phyloP scores from a whole-genome alignment of 192 early-diverging fungal genomes.

The Gorgonomyces haynaldii region DNA sequence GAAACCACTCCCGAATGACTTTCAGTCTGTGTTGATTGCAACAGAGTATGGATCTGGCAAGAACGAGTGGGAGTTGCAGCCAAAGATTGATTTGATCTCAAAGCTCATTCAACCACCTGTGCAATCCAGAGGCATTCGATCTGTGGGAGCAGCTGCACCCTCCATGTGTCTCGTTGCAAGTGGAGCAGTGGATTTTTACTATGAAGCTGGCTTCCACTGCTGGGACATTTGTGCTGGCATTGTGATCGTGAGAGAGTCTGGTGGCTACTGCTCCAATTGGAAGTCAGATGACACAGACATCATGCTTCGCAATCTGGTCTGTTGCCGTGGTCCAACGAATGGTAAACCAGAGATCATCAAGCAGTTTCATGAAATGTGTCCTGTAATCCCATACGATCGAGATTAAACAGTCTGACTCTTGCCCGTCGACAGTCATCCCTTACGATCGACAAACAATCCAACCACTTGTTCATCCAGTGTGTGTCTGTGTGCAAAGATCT shows the following conservation, averaged over 20 bases:
- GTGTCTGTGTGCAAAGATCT: no score
- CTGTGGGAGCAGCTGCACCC: conserved; percentile 65
- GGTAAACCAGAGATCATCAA: no score
- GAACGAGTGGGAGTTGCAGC: conserved; percentile 38
- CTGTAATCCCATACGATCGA: no score
- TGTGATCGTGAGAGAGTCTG: conserved; percentile 72
- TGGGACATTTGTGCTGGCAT: conserved; percentile 90
- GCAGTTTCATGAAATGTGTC: no score
- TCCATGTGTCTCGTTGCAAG: conserved; percentile 71
- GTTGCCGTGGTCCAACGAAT: not conserved
- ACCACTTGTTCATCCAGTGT: no score
- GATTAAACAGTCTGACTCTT: no score
- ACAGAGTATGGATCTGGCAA: conserved; percentile 80
- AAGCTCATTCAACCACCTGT: conserved; percentile 47
- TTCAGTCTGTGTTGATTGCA: conserved; percentile 60
- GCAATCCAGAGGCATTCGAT: conserved; percentile 60
- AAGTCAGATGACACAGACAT: not conserved
- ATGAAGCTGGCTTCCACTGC: conserved; percentile 67
- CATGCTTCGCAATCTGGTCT: not conserved
- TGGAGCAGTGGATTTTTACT: conserved; percentile 76
- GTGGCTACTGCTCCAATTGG: conserved; percentile 61
- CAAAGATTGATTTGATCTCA: conserved; percentile 57
- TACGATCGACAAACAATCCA: no score
- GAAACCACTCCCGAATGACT: conserved; percentile 32
- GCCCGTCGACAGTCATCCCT: no score